A percentile compares a stretch with the other conserved stretches of the same genome.
Conservation (phyloP, 78 protist species). For the Cavenderia fasciculata region DNA sequence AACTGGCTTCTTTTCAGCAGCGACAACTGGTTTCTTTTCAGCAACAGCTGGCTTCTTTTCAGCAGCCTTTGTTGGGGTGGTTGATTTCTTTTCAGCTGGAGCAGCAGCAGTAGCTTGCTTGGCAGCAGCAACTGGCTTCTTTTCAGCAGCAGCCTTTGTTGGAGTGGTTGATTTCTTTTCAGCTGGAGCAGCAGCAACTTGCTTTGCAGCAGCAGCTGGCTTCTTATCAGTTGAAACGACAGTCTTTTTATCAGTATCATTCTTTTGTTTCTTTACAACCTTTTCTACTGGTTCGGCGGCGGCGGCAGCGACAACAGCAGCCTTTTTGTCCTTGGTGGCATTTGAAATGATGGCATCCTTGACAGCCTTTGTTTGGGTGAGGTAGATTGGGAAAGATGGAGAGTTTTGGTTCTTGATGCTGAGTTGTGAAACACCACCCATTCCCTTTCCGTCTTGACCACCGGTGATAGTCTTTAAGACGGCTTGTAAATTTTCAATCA, state of each 20-base stretch:
- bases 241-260: slow-evolving; percentile 8
- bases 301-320: neutral
- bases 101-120: neutral
- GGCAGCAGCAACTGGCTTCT: slow-evolving; percentile 11
- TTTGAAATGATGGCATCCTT: neutral
- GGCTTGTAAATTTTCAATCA: neutral
- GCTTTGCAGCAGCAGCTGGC: neutral
- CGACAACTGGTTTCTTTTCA: neutral
- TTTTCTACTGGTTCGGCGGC: neutral
- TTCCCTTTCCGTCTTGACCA: too few relatives aligned
- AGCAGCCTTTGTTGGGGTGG: slow-evolving; percentile 14
- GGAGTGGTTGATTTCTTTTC: neutral
- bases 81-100: neutral
- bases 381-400: slow-evolving; percentile 9
- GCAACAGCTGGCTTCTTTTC: slow-evolving; percentile 5
- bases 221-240: slow-evolving; percentile 13
- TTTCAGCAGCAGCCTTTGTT: slow-evolving; percentile 5
- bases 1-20: neutral
- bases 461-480: neutral
- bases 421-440: neutral
- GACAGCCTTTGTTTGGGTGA: neutral
- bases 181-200: neutral
- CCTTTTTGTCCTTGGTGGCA: neutral
- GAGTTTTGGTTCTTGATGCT: neutral
- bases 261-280: slow-evolving; percentile 1